Evolutionary conservation across 1,284 basidiomycete genomes (phyloP).

Genomic region (Cutaneotrichosporon dermatis): DNA sequence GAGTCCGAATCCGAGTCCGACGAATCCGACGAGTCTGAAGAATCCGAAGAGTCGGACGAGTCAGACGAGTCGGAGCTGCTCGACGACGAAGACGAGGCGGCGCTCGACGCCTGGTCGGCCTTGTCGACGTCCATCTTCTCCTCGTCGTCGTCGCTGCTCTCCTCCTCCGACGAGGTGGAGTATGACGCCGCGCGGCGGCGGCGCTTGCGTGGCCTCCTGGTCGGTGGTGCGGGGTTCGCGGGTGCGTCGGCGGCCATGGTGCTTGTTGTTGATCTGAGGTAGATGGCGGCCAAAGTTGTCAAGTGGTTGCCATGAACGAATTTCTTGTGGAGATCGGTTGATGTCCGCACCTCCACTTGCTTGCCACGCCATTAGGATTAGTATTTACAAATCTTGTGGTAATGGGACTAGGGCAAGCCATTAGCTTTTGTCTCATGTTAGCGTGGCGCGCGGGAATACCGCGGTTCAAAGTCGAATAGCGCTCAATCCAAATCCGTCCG

Average conservation of each 20-base stretch:
- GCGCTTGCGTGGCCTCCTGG: slow-evolving; percentile 28
- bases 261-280: slow-evolving; percentile 5
- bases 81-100: slow-evolving; percentile 23
- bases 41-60: slow-evolving; percentile 23
- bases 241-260: slow-evolving; percentile 18
- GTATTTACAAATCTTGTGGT: too few relatives aligned
- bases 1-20: slow-evolving; percentile 27
- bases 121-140: slow-evolving; percentile 26
- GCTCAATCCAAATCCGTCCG: too few relatives aligned
- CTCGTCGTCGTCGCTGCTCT: slow-evolving; percentile 13
- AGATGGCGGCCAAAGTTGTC: not conserved
- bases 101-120: not conserved
- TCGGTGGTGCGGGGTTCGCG: slow-evolving; percentile 1
- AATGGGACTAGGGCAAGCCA: too few relatives aligned
- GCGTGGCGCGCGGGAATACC: too few relatives aligned
- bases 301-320: not conserved
- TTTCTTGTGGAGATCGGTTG: not conserved
- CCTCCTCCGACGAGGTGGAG: slow-evolving; percentile 24
- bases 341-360: too few relatives aligned
- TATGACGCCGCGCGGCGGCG: slow-evolving; percentile 37
- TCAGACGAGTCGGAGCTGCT: slow-evolving; percentile 15
- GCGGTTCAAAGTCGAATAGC: too few relatives aligned
- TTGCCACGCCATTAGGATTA: too few relatives aligned
- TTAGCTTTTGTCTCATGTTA: too few relatives aligned
- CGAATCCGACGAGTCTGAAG: slow-evolving; percentile 19